A percentile compares a stretch with the other conserved stretches of the same genome.
These are phyloP conservation scores for Xylaria multiplex DNA, from an alignment of 2,329 filamentous ascomycete genomes.

Conservation along the genomic window DNA sequence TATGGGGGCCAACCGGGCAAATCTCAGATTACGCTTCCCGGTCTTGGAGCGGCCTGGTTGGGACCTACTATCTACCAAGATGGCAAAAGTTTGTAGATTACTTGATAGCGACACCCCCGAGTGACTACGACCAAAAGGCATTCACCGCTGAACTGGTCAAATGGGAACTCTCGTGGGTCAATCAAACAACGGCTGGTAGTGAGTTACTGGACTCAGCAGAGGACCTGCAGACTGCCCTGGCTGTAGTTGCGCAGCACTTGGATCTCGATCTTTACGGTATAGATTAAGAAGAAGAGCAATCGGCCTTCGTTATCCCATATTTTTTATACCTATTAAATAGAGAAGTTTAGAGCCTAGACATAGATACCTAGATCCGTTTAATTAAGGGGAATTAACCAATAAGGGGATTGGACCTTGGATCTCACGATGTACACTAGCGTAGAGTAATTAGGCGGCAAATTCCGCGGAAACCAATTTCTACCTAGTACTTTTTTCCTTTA, in stretches of 20 bases:
- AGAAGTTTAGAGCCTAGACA: not conserved
- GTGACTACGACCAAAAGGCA: conserved; percentile 29
- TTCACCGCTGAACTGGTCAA: conserved; percentile 29
- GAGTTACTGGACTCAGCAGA: not conserved
- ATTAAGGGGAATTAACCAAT: not conserved
- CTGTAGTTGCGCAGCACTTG: not conserved
- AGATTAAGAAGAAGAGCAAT: not conserved
- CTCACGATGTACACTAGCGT: not conserved
- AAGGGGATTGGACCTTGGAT: not conserved
- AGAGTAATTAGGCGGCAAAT: too few species aligned
- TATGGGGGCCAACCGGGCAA: conserved; percentile 37
- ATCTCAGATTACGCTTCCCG: conserved; percentile 36
- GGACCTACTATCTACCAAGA: conserved; percentile 34
- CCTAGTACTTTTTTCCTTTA: too few species aligned
- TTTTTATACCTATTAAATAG: not conserved
- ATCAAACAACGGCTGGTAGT: conserved; percentile 24
- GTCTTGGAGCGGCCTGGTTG: conserved; percentile 36
- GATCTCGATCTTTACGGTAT: conserved; percentile 17
- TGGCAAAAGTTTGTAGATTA: conserved; percentile 39
- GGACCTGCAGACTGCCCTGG: conserved; percentile 15
- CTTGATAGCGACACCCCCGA: conserved; percentile 29
- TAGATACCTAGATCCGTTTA: not conserved
- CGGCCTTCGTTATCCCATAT: not conserved
- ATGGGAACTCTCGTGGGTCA: conserved; percentile 34
- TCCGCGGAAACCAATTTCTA: too few species aligned